Evolutionary conservation across 768 basidiomycete species (phyloP).

Genomic region (Cystofilobasidium capitatum): DNA sequence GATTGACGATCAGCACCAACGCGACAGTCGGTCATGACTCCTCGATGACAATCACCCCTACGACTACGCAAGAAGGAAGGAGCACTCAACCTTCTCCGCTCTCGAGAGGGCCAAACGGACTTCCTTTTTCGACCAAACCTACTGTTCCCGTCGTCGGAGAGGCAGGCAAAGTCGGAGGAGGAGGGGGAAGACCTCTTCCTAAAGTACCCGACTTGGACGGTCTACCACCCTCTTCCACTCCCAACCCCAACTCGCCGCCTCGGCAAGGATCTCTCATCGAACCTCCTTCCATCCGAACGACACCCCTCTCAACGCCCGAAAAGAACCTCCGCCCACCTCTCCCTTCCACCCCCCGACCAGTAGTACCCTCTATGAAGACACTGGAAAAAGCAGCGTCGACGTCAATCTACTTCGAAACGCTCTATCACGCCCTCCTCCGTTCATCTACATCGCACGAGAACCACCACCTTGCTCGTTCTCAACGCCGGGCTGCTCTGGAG

Average conservation of each 20-base stretch:
- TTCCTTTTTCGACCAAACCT: too few relatives aligned
- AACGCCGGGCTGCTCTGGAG: slow-evolving; percentile 76
- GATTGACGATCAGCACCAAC: background rate
- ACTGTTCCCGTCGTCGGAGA: too few relatives aligned
- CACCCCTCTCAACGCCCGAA: background rate
- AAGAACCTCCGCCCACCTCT: slow-evolving; percentile 12
- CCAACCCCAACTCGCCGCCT: too few relatives aligned
- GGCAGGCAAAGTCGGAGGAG: too few relatives aligned
- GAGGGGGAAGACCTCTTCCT: too few relatives aligned
- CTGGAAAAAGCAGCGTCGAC: slow-evolving; percentile 88
- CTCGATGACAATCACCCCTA: background rate
- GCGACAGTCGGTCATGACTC: slow-evolving; percentile 5
- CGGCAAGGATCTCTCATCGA: background rate
- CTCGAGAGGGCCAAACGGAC: too few relatives aligned
- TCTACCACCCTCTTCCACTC: too few relatives aligned
- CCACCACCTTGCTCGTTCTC: slow-evolving; percentile 70
- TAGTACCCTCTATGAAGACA: slow-evolving; percentile 78
- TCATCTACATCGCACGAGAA: slow-evolving; percentile 49
- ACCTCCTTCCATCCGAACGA: background rate
- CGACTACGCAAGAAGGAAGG: background rate
- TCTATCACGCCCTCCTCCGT: slow-evolving; percentile 38
- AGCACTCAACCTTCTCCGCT: slow-evolving; percentile 1
- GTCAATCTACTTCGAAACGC: slow-evolving; percentile 67
- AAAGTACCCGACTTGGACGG: too few relatives aligned
- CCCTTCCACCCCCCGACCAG: slow-evolving; percentile 40